Evolutionary conservation across 73 alveolate genomes (phyloP).

Genomic region (Paramecium sexaurelia): DNA sequence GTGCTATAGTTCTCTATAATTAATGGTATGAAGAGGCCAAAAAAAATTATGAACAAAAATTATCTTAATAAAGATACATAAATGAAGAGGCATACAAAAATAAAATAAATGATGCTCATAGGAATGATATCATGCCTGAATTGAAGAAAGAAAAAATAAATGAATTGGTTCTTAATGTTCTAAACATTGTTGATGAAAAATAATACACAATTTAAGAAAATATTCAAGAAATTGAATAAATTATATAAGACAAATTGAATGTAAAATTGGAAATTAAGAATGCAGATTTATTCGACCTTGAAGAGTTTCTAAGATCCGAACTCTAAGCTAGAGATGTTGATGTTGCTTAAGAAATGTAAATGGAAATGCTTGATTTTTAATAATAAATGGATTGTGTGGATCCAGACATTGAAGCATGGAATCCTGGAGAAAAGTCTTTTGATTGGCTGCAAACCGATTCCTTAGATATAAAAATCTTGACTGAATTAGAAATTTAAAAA

Average conservation of each 20-base stretch:
- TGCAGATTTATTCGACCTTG: neutral
- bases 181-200: constrained; percentile 13
- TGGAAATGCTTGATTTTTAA: constrained; percentile 39
- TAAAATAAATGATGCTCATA: neutral
- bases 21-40: constrained; percentile 16
- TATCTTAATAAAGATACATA: neutral
- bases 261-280: neutral
- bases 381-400: neutral
- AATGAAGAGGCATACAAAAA: constrained; percentile 11
- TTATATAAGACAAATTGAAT: neutral
- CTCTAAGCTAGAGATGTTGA: neutral
- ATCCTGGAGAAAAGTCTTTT: constrained; percentile 19
- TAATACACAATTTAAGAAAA: neutral
- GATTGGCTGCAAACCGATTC: neutral
- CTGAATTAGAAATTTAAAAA: constrained; percentile 61
- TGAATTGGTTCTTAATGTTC: neutral
- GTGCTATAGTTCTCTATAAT: neutral
- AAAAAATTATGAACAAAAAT: neutral
- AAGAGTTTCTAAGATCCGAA: neutral
- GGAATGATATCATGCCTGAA: constrained; percentile 24
- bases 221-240: neutral
- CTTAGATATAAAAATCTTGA: neutral
- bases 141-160: constrained; percentile 33
- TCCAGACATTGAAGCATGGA: neutral
- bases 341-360: constrained; percentile 9